Evolutionary conservation across 192 early-diverging fungal species (phyloP), one percentile per base, ranked within the genome.

Genomic region (Coemansia sp.): DNA sequence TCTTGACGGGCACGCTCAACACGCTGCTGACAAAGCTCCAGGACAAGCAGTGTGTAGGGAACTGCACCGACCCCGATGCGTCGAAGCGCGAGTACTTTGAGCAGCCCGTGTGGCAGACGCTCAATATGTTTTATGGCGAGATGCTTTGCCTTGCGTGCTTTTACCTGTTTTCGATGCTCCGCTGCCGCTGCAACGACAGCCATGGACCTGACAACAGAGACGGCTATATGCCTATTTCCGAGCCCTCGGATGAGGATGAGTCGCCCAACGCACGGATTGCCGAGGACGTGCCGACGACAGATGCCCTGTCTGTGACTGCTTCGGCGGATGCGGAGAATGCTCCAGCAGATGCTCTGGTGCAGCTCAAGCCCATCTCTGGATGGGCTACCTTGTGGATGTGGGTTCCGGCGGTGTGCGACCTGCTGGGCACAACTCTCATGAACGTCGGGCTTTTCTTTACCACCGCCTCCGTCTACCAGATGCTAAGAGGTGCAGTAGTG

Each of bases 91-190:
- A 88, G 49, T 84, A 89, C 49, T 99, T 94, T 86, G 95, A 99
- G 74, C 96, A 99, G 79, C 96, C 96, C 15, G 83, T 96, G n/a
- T 95, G 92, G 91, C 95, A 97, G 86, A 97, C 96, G 25, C 83
- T 99, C 55, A 95, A 92, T 62, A 99, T 99, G 96, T 99, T 97
- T 75, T 73, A 94, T 37, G 96, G 96, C 56, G 96, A 99, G 73
- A 85, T 86, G 48, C 75, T 92, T 29, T 91, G 96, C 72, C 75
- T 96, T 34, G 74, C 86, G 12, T 83, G 87, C 56, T 84, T 90
- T 72, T 90, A 84, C 71, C 10, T 90, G 53, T 71, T 68, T 46
- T 46, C 71, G 20, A 53, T 65, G 34, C 71, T 62, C 43, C 66
- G 52, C 12, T 69, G 70, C 68, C 71, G 65, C 58, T 63, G 63